Base-by-base conservation (phyloP, 441 rosid species). In the Jatropha multifida region DNA sequence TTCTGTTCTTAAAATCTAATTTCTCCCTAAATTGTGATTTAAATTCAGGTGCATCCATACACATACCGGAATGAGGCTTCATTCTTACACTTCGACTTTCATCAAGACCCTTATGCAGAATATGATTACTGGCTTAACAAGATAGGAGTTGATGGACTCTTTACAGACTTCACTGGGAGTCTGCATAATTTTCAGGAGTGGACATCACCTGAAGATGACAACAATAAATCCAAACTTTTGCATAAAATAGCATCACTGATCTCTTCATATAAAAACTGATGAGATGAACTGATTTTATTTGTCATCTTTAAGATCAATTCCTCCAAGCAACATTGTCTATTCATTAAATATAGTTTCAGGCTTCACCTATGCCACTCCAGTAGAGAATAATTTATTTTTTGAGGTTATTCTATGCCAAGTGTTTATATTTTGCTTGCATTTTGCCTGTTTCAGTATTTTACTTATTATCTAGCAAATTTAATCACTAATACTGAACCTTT, bases 91-190 rank as follows among this genome's bases (percentile, higher is more conserved):
- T 86, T 82, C 38, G 60, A 86, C 74, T 96, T 96, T 78, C 74
- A 86, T 85, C 90, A 92, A 83, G 99, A 96, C 48, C 89, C 97
- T 0, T 90, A 90, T 59, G 58, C 62, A 20, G 99, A 96, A 77
- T 94, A 90, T 48, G 87, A 85, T 67, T 94, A 81, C 75, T 96
- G 99, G 99, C 76, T 93, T 73, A 88, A 88, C 81, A 85, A 84
- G 81, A 86, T 96, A 0, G 94, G 97, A 71, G 91, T 93, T 0
- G 99, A 96, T 78, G 98, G 99, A 49, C 89, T 92, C 75, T 94
- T 96, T 77, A 96, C 99, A 37, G 99, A 96, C 81, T 96, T 94
- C 85, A 84, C 99, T 0, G 96, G 97, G 61, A 94, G 97, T 81
- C 88, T 94, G 37, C 96, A 90, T 63, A 80, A 82, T 26, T 92